Conservation (phyloP, 2,329 filamentous ascomycete species). For the Escovopsis sp. region DNA sequence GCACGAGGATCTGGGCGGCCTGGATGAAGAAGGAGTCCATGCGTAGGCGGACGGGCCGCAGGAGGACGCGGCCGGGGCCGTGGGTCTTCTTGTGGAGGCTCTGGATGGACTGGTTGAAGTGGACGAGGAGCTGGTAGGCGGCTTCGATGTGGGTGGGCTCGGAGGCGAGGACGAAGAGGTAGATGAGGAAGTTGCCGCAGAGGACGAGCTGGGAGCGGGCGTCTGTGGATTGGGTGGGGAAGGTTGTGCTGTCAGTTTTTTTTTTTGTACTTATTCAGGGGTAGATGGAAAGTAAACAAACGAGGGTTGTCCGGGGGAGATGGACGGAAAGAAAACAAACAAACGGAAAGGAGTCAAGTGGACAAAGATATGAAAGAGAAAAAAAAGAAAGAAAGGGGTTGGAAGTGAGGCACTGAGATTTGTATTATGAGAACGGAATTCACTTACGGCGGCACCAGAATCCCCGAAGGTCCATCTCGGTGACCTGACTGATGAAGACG, state of each 20-base stretch:
- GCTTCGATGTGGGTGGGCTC: conserved; percentile 18
- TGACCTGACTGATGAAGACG: conserved; percentile 22
- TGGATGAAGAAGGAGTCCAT: conserved; percentile 27
- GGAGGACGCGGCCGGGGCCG: conserved; percentile 15
- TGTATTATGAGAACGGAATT: too few species aligned
- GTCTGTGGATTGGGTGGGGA: too few species aligned
- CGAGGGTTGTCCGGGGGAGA: background rate
- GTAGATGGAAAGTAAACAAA: background rate
- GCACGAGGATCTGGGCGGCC: conserved; percentile 15
- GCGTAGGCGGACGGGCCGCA: conserved; percentile 22
- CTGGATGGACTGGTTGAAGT: conserved; percentile 23
- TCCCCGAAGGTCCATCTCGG: conserved; percentile 21
- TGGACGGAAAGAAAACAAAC: background rate
- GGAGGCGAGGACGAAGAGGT: conserved; percentile 30
- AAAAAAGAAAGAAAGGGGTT: too few species aligned
- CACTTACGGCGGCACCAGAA: conserved; percentile 31
- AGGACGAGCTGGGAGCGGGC: conserved; percentile 30
- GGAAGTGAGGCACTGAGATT: too few species aligned
- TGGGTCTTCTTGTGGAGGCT: conserved; percentile 18
- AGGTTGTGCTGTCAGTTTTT: too few species aligned
- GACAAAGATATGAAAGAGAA: too few species aligned
- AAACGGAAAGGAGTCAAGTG: background rate
- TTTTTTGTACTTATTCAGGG: too few species aligned
- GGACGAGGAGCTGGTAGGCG: conserved; percentile 22
- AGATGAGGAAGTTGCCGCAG: conserved; percentile 33